Evolutionary conservation across 345 rosid genomes (phyloP), one percentile per base, ranked within the genome.

Genomic region (Brassica rapa): DNA sequence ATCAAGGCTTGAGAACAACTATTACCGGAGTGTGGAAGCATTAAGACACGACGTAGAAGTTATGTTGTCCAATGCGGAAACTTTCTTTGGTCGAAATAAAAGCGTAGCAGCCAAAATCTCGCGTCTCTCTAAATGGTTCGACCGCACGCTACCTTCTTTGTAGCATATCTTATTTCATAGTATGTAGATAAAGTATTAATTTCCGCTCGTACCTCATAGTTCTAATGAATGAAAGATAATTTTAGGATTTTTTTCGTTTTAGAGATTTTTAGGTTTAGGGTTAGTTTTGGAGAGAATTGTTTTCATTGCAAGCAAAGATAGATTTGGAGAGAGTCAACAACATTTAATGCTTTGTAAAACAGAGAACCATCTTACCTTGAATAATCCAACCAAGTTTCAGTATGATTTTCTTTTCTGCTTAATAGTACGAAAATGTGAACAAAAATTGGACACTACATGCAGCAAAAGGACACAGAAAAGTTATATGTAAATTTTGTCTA

Each of bases 11-110:
- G 93, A 90, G 77, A 91, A 90, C 86, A 86, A 84, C 86, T 95
- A 91, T 76, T 93, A 93, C 80, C 82, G 98, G 79, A 86, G 87
- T 82, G 25, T 91, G 77, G 96, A 89, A 65, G 96, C 96, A 12
- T 66, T 87, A 85, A 81, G 87, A 77, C 98, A 93, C 55, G 99
- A 95, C 75, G 62, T 95, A 59, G 15, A 71, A 57, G 90, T 93
- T 8, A 85, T 89, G 96, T 62, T 93, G 30, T 74, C 81, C 8
- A 91, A 91, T 72, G 94, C 97, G 14, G 92, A 89, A 65, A 76
- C 92, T 8, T 87, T 81, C 79, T 88, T 87, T 59, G 87, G 71
- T 49, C 91, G 84, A 82, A 88, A 87, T 21, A 83, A 84, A 56
- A 94, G 87, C 64, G 69, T 86, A 29, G 79, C 84, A 2, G 61